A percentile compares a stretch with the other conserved stretches of the same genome.
Conservation (phyloP, 306 rosid genomes). For the Datisca glomerata region DNA sequence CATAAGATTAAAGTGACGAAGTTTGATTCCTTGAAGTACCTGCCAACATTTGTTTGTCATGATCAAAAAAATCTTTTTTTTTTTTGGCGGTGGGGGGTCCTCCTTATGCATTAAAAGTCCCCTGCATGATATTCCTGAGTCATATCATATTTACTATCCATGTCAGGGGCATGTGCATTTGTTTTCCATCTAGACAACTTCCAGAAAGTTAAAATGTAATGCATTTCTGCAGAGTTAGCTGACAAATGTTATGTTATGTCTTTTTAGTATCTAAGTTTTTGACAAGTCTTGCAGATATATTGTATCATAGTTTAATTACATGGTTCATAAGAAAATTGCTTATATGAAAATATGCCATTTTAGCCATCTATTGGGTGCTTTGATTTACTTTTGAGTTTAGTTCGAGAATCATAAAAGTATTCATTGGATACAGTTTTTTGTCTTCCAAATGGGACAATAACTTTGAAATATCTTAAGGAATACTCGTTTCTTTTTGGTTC, state of each 20-base stretch:
- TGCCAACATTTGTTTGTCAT: too few relatives aligned
- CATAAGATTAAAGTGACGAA: too few relatives aligned
- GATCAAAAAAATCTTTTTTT: too few relatives aligned
- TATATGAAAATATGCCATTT: background rate
- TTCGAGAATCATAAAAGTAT: background rate
- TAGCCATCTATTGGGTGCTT: background rate
- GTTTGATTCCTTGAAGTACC: too few relatives aligned
- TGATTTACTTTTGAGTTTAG: background rate
- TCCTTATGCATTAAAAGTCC: background rate
- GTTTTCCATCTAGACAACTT: background rate
- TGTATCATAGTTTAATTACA: background rate
- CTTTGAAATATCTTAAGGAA: too few relatives aligned
- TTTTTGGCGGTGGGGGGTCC: too few relatives aligned
- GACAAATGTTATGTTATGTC: background rate
- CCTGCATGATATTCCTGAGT: background rate
- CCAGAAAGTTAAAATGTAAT: background rate
- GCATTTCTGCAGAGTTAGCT: background rate
- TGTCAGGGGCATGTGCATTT: background rate
- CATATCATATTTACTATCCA: background rate
- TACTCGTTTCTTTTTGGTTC: too few relatives aligned
- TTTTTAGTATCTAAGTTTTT: background rate
- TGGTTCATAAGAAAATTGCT: background rate
- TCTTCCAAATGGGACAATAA: background rate
- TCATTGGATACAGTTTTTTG: background rate
- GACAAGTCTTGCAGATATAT: background rate